Evolutionary conservation across 1,284 basidiomycete genomes (phyloP).

Genomic region (Ceratobasidium sp.): DNA sequence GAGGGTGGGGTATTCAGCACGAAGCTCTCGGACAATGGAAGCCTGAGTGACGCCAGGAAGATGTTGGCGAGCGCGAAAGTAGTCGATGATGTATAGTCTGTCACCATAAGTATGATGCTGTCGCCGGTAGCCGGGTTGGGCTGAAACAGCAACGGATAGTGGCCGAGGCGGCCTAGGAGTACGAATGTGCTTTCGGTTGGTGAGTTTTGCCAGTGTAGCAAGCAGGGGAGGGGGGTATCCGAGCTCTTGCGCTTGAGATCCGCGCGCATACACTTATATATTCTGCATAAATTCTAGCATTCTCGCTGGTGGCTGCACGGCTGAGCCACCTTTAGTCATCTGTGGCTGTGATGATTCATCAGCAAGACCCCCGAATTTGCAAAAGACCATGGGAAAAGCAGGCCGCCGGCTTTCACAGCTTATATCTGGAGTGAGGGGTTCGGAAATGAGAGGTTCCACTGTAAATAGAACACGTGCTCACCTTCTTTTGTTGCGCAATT

Average conservation of each 20-base stretch:
- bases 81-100: neutral
- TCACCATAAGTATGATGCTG: neutral
- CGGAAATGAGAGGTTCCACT: too few relatives aligned
- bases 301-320: neutral
- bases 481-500: too few relatives aligned
- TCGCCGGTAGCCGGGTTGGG: neutral
- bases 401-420: too few relatives aligned
- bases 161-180: neutral
- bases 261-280: neutral
- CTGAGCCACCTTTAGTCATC: constrained; percentile 2
- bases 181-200: neutral
- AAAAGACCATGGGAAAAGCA: too few relatives aligned
- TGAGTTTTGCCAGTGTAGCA: neutral
- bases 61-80: neutral
- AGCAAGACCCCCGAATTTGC: too few relatives aligned
- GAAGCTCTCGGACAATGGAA: neutral
- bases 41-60: neutral
- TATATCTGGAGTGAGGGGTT: too few relatives aligned
- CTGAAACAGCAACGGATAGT: neutral
- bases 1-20: neutral
- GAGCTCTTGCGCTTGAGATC: neutral
- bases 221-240: neutral
- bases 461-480: too few relatives aligned
- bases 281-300: neutral
- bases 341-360: neutral